Evolutionary conservation across 2,329 filamentous ascomycete species (phyloP), one percentile per base, ranked within the genome.

Genomic region (Ciborinia camelliae): DNA sequence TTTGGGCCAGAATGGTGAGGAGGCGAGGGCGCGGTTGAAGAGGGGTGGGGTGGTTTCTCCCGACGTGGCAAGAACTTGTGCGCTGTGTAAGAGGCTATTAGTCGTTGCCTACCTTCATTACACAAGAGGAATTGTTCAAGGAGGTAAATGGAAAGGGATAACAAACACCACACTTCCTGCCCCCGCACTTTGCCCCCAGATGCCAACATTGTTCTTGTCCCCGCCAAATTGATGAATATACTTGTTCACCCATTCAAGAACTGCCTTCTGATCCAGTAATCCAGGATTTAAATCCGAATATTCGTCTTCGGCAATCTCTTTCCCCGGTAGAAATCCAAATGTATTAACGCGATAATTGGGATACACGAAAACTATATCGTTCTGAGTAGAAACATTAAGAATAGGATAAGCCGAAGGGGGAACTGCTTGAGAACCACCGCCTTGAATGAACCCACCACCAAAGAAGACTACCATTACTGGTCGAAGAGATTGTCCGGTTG

Each of bases 251-350:
- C 86, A 90, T 57, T 78, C 75, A 32, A 89, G 77, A 14, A 84
- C 80, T 14, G 81, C 73, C 67, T 83, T 80, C 74, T 89, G 86
- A 70, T 90, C 87, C 65, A 81, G 77, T 51, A 90, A 74, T 1
- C 88, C 89, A 7, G 86, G 76, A 68, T 91, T 91, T 10, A 83
- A 64, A 23, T 79, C 82, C 45, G 86, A 77, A 37, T 83, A 72
- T 0, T 83, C 84, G 45, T 80, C 81, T 26, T 79, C 79, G 10
- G 79, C 78, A 18, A 85, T 80, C 63, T 84, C 70, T 12, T 75
- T 74, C 0, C 84, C 86, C 12, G 84, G 82, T 35, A 91, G 75
- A 75, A 94, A 92, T 0, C 90, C 90, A 71, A 91, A 79, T 1
- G 84, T 82, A 9, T 86, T 86, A 37, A 90, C 81, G 5, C 89